Evolutionary conservation across 108 stramenopile genomes (phyloP).

Genomic region (Schizochytrium sp.): DNA sequence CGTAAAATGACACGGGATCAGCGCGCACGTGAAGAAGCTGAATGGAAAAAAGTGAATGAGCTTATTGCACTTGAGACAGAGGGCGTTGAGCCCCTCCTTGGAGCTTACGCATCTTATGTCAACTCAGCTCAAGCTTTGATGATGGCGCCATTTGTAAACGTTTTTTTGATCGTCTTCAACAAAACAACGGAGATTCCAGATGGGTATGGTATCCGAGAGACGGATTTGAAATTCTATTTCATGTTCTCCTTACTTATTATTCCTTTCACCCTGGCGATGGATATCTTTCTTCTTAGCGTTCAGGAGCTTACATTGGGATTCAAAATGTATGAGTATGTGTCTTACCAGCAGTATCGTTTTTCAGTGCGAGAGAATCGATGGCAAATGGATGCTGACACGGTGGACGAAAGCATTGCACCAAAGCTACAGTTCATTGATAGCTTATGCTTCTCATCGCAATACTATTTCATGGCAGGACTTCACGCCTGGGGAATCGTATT

Average conservation of each 20-base stretch:
- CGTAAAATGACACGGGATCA: slow-evolving; percentile 79
- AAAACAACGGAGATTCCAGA: slow-evolving; percentile 80
- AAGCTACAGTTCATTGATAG: slow-evolving; percentile 83
- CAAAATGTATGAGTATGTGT: slow-evolving; percentile 87
- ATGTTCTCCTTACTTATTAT: slow-evolving; percentile 81
- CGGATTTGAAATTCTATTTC: slow-evolving; percentile 85
- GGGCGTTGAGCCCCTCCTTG: slow-evolving; percentile 86
- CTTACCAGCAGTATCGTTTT: slow-evolving; percentile 86
- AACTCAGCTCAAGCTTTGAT: slow-evolving; percentile 75
- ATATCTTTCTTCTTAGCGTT: slow-evolving; percentile 83
- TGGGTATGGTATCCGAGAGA: slow-evolving; percentile 79
- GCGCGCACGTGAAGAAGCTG: slow-evolving; percentile 80
- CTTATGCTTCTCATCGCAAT: slow-evolving; percentile 85
- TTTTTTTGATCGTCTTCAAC: slow-evolving; percentile 72
- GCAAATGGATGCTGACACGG: slow-evolving; percentile 75
- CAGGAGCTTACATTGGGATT: slow-evolving; percentile 88
- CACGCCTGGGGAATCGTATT: slow-evolving; percentile 81
- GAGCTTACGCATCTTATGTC: slow-evolving; percentile 77
- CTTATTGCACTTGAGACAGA: slow-evolving; percentile 83
- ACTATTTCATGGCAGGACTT: slow-evolving; percentile 83
- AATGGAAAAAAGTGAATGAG: slow-evolving; percentile 83
- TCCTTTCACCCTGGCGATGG: slow-evolving; percentile 77
- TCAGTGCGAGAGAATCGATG: slow-evolving; percentile 81
- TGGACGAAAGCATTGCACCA: slow-evolving; percentile 83
- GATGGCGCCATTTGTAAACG: slow-evolving; percentile 78